phyloP scores from a whole-genome alignment of 2,329 filamentous ascomycete genomes.

The Pestalotiopsis sp. region DNA sequence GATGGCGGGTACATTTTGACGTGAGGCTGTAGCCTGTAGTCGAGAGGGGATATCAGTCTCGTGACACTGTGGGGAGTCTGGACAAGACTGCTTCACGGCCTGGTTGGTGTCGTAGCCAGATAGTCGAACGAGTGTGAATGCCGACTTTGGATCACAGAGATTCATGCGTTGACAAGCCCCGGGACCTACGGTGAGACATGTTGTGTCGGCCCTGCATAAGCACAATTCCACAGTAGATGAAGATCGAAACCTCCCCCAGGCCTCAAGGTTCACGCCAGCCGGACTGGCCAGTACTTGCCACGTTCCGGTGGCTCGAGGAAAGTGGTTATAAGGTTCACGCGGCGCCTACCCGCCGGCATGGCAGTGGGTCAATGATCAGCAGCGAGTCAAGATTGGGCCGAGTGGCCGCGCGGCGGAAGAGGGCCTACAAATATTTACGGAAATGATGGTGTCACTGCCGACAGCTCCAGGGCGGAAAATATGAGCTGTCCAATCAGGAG shows the following conservation, averaged over 20 bases:
- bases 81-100: background rate
- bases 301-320: background rate
- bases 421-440: background rate
- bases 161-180: too few species aligned
- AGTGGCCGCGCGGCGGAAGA: constrained; percentile 1
- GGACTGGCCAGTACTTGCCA: background rate
- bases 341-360: background rate
- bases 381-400: background rate
- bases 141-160: too few species aligned
- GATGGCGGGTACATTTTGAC: constrained; percentile 48
- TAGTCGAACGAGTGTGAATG: too few species aligned
- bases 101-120: too few species aligned
- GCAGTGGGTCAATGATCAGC: background rate
- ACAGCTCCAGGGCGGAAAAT: background rate
- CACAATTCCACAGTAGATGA: too few species aligned
- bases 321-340: background rate
- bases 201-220: too few species aligned
- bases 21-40: background rate
- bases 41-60: background rate
- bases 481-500: background rate
- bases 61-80: background rate
- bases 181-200: too few species aligned
- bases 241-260: too few species aligned
- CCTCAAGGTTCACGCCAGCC: background rate
- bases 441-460: background rate